These are phyloP conservation scores for Trichoderma simmonsii DNA, from an alignment of 2,329 filamentous ascomycete genomes.

Conservation along the genomic window DNA sequence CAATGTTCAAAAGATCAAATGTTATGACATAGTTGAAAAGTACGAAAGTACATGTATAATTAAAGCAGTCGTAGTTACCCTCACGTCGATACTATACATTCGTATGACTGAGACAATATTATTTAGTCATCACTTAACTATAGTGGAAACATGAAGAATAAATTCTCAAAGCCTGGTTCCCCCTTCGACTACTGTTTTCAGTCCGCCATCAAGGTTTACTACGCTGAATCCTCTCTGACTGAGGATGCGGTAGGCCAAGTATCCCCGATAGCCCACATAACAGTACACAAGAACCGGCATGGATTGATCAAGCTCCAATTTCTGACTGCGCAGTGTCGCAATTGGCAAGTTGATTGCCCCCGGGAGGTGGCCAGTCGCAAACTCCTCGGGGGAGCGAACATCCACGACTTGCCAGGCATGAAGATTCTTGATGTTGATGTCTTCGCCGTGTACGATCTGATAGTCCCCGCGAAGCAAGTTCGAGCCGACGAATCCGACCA, in stretches of 20 bases:
- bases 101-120: background rate
- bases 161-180: background rate
- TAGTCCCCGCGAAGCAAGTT: background rate
- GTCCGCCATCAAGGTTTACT: background rate
- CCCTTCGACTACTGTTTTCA: background rate
- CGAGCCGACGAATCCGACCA: background rate
- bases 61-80: background rate
- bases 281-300: background rate
- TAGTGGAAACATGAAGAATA: no score
- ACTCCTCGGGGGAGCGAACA: background rate
- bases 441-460: background rate
- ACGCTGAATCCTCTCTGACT: background rate
- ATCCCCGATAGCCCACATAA: background rate
- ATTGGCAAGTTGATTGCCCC: background rate
- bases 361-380: background rate
- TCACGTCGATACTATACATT: background rate
- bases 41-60: background rate
- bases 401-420: background rate
- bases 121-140: no score
- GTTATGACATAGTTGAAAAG: background rate
- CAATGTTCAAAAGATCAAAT: background rate
- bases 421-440: background rate
- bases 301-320: background rate
- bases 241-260: background rate
- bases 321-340: background rate